phyloP scores from a whole-genome alignment of 345 rosid genomes.

The Brassica napus region Da-Ae NC_063436.1:28950001-28950500 shows the following conservation, averaged over 20 bases:
- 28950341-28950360: not conserved
- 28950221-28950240: not conserved
- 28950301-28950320: not conserved
- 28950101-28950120: not conserved
- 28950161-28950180: too few relatives aligned
- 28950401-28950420: not conserved
- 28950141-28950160: not conserved
- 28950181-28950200: not conserved
- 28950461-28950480: not conserved
- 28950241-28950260: not conserved
- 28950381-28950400: too few relatives aligned
- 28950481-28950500: not conserved
- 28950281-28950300: not conserved
- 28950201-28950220: too few relatives aligned
- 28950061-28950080: not conserved
- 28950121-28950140: not conserved
- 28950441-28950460: not conserved
- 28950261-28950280: not conserved
- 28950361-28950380: too few relatives aligned
- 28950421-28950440: constrained; percentile 11
- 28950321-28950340: not conserved
- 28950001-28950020: not conserved
- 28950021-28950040: not conserved
- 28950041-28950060: not conserved
- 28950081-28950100: not conserved